Conservation (phyloP, 768 basidiomycete genomes). For the Tricholoma terreum region DNA sequence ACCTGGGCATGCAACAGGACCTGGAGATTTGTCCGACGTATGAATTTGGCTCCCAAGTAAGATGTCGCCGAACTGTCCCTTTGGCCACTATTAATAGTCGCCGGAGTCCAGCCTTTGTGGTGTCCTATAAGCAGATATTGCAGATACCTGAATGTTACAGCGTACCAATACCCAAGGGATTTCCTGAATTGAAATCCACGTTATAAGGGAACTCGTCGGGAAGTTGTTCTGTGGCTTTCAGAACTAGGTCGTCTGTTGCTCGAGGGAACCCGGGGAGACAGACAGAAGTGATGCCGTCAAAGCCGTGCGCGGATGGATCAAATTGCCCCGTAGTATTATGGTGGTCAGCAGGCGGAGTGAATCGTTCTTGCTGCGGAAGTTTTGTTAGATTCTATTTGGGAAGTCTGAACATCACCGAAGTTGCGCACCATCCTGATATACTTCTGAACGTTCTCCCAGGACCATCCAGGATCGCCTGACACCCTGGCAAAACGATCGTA, state of each 20-base stretch:
- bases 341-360: conserved; percentile 22
- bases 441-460: conserved; percentile 20
- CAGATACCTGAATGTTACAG: neutral
- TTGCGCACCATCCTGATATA: conserved; percentile 16
- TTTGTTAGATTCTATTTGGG: neutral
- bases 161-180: conserved; percentile 30
- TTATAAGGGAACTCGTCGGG: conserved; percentile 18
- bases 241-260: conserved; percentile 19
- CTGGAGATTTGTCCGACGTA: conserved; percentile 2
- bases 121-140: neutral
- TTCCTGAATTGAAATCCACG: conserved; percentile 28
- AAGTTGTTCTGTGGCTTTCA: conserved; percentile 22
- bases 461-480: conserved; percentile 15
- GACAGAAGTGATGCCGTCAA: conserved; percentile 20
- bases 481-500: conserved; percentile 22
- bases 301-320: conserved; percentile 23
- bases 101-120: conserved; percentile 18
- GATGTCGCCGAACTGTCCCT: conserved; percentile 10
- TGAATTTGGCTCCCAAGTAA: conserved; percentile 3
- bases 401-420: neutral
- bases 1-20: neutral
- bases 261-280: conserved; percentile 19
- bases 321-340: conserved; percentile 28
- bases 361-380: conserved; percentile 23
- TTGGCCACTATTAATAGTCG: conserved; percentile 14